These are phyloP conservation scores for Saccharomyces mikatae DNA, from an alignment of 805 yeast species.

Conservation along the genomic window DNA sequence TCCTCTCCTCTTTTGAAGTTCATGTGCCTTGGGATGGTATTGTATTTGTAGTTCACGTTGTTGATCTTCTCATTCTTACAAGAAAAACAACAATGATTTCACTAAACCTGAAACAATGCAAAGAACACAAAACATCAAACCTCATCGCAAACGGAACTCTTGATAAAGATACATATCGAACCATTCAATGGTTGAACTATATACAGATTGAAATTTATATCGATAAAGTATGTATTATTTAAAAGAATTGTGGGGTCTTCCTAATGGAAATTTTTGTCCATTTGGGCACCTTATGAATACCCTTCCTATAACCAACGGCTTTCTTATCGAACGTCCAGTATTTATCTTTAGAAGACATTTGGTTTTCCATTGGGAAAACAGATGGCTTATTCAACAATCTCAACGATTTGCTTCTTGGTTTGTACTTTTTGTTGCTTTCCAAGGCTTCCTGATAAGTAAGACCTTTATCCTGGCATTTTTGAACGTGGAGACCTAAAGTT, in stretches of 20 bases:
- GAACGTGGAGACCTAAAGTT: conserved; percentile 25
- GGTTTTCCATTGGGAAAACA: conserved; percentile 65
- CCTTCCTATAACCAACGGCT: conserved; percentile 74
- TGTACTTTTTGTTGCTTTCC: conserved; percentile 9
- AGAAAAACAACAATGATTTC: background rate
- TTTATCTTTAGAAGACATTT: conserved; percentile 77
- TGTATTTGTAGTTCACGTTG: background rate
- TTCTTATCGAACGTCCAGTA: conserved; percentile 78
- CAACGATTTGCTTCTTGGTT: conserved; percentile 24
- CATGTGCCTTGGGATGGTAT: background rate
- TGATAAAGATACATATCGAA: background rate
- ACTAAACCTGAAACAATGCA: background rate
- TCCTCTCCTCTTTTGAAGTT: background rate
- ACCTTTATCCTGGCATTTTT: conserved; percentile 19
- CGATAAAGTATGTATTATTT: conserved; percentile 8
- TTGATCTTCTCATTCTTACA: background rate
- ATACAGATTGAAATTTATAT: background rate
- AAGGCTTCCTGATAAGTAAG: conserved; percentile 15
- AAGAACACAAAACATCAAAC: background rate
- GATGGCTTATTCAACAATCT: conserved; percentile 28
- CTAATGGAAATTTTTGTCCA: conserved; percentile 84
- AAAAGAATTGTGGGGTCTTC: conserved; percentile 67
- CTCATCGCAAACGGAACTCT: background rate
- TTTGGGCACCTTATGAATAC: conserved; percentile 79
- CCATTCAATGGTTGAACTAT: background rate